phyloP scores from a whole-genome alignment of 306 rosid species.

The Calophaca sinica region DNA sequence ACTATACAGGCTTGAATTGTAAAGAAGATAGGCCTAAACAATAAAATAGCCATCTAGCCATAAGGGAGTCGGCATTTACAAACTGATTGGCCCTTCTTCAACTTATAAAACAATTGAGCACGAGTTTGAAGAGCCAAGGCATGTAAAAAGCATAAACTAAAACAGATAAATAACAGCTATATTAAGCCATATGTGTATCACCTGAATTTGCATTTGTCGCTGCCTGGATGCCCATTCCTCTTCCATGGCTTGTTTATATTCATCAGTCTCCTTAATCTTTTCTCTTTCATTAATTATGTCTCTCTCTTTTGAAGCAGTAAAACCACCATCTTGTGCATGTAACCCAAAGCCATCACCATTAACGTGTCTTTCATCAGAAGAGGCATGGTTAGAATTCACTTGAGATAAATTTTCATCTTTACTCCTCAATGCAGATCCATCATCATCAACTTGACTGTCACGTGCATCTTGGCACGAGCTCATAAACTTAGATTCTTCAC shows the following conservation, averaged over 20 bases:
- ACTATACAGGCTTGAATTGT: not conserved
- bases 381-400: slow-evolving; percentile 33
- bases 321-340: slow-evolving; percentile 45
- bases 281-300: slow-evolving; percentile 74
- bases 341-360: slow-evolving; percentile 36
- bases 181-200: slow-evolving; percentile 41
- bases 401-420: slow-evolving; percentile 38
- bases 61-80: slow-evolving; percentile 17
- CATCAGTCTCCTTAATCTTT: slow-evolving; percentile 86
- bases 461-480: slow-evolving; percentile 36
- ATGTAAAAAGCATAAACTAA: slow-evolving; percentile 16
- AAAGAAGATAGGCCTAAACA: slow-evolving; percentile 19
- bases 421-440: not conserved
- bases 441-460: slow-evolving; percentile 33
- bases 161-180: slow-evolving; percentile 6
- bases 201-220: slow-evolving; percentile 85
- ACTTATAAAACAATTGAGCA: not conserved
- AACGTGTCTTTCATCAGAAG: slow-evolving; percentile 44
- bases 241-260: slow-evolving; percentile 78
- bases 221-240: slow-evolving; percentile 93
- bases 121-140: slow-evolving; percentile 22
- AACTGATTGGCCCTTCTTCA: not conserved
- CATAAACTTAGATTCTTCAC: slow-evolving; percentile 39
- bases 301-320: slow-evolving; percentile 36
- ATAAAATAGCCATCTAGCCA: not conserved